Evolutionary conservation across 169 alveolate species (phyloP).

Genomic region (Sarcocystis neurona): DNA sequence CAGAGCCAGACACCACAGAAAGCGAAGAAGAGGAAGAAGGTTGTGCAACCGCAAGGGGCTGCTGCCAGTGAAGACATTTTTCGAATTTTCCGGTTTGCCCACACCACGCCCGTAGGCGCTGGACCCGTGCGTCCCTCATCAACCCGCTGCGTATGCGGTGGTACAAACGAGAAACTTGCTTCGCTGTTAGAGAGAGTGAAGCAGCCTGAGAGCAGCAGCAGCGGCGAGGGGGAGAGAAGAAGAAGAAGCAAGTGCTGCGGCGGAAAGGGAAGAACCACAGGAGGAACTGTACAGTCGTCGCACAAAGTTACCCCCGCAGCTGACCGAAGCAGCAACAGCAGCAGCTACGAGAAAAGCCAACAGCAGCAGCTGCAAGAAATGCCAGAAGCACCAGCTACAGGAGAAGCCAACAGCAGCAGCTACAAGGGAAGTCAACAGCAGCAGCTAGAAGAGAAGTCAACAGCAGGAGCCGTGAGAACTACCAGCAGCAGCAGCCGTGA

Average conservation of each 20-base stretch:
- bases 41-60: neutral
- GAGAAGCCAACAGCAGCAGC: neutral
- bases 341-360: too few species aligned
- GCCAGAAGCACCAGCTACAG: neutral
- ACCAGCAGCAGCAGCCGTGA: neutral
- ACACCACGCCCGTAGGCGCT: conserved; percentile 57
- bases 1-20: neutral
- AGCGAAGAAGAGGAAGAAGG: neutral
- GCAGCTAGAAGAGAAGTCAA: too few species aligned
- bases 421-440: neutral
- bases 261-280: too few species aligned
- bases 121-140: conserved; percentile 34
- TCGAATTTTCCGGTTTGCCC: conserved; percentile 45
- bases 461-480: conserved; percentile 23
- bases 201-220: too few species aligned
- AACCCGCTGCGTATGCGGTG: conserved; percentile 46
- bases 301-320: too few species aligned
- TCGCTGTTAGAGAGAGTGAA: conserved; percentile 28
- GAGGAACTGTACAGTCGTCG: too few species aligned
- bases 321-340: too few species aligned
- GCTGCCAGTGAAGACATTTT: conserved; percentile 29
- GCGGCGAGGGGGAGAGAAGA: too few species aligned
- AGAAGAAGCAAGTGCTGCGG: too few species aligned
- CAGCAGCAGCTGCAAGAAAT: too few species aligned
- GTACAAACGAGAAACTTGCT: conserved; percentile 47